Evolutionary conservation across 495 filamentous ascomycete genomes (phyloP), one percentile per base, ranked within the genome.

Genomic region (Cladorrhinum samala): DNA sequence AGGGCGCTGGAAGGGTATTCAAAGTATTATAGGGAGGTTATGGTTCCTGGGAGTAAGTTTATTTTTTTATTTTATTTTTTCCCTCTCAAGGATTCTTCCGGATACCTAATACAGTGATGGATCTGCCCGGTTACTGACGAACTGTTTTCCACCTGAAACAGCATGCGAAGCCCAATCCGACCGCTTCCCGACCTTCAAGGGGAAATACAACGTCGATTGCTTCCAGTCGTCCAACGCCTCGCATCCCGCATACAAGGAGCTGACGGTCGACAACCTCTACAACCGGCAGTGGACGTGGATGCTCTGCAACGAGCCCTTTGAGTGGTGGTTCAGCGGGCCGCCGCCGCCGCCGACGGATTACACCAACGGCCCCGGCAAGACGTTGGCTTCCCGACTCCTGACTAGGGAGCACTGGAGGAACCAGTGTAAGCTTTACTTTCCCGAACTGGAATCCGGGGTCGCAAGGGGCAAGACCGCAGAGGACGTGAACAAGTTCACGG

Each of bases 251-350:
- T 87, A 75, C 65, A 76, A 77, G 25, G 81, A 87, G 53, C 61
- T 69, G 16, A 65, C 71, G 1, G 71, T 78, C 0, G 46, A 48
- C 55, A 86, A 85, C 62, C 54, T 54, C 38, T 69, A 44, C 41
- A 61, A 85, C 65, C 68, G 80, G 13, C 83, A 86, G 53, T 87
- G 83, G 83, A 64, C 72, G 54, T 85, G 80, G 81, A 71, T 86
- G 62, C 68, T 82, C 33, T 85, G 83, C 71, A 86, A 86, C 61
- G 81, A 86, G 66, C 82, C 84, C 17, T 67, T 69, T 18, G 62
- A 67, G 20, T 69, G 49, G 50, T 69, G 64, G 64, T 64, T 67
- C 46, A 51, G 78, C 56, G 80, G 77, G 30, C 76, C 82, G 5
- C 82, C 82, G 1, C 57, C 56, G 11, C 27, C 27, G 5, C 27